A percentile compares a stretch with the other conserved stretches of the same genome.
Conservation (phyloP, 2,329 filamentous ascomycete genomes). For the Magnaporthales sp. region DNA sequence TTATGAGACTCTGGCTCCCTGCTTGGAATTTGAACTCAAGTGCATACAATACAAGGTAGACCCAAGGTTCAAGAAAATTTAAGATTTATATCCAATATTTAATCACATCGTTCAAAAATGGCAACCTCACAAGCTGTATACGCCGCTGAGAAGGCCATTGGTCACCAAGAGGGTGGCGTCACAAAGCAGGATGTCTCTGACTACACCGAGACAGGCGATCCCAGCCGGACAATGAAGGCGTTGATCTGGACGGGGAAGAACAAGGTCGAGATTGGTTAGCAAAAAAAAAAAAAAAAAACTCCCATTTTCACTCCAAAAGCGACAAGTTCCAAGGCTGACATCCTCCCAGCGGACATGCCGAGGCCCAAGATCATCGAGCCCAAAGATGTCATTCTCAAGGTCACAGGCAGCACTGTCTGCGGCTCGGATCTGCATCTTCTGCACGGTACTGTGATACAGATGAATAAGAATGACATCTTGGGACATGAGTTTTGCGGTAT, state of each 20-base stretch:
- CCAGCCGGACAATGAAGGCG: slow-evolving; percentile 64
- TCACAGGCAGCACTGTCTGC: slow-evolving; percentile 56
- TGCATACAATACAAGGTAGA: neutral
- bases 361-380: slow-evolving; percentile 67
- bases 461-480: slow-evolving; percentile 57
- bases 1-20: neutral
- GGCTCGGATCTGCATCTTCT: slow-evolving; percentile 51
- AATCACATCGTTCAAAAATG: neutral
- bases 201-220: slow-evolving; percentile 39
- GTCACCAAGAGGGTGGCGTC: slow-evolving; percentile 5
- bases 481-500: slow-evolving; percentile 54
- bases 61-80: neutral
- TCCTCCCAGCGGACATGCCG: slow-evolving; percentile 45
- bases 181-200: slow-evolving; percentile 63
- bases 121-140: slow-evolving; percentile 6
- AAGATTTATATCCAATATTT: neutral
- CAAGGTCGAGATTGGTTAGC: slow-evolving; percentile 55
- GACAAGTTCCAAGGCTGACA: neutral
- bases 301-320: no score
- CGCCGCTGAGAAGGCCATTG: slow-evolving; percentile 5
- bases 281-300: neutral
- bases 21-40: neutral
- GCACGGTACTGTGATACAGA: slow-evolving; percentile 45
- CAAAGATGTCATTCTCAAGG: slow-evolving; percentile 69
- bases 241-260: slow-evolving; percentile 79